Evolutionary conservation across 73 alveolate genomes (phyloP), one percentile per base, ranked within the genome.

Genomic region (Paramecium sexaurelia): DNA sequence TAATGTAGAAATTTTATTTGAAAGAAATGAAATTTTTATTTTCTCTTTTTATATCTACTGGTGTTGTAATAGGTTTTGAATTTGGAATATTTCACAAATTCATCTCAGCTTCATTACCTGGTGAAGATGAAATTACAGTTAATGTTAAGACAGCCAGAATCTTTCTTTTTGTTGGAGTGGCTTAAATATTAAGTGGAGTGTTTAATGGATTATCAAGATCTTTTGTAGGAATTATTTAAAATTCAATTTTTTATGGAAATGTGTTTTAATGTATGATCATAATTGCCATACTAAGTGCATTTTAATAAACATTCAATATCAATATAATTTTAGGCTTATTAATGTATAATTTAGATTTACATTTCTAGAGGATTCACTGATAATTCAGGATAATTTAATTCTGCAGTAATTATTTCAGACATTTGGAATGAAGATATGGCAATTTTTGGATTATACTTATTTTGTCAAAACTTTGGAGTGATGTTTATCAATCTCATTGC

Each of bases 41-140:
- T 29, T 32, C 83, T 29, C 24, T 66, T 22, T 66, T 66, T 26
- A 66, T 66, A 10, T 66, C 83, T 11, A 66, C 83, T 3, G 83
- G 83, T 29, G 19, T 26, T 11, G 83, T 66, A 10, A 24, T 66
- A 5, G 83, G 83, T 29, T 66, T 66, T 66, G 83, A 66, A 66
- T 66, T 66, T 66, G 83, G 83, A 26, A 66, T 66, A 8, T 66
- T 66, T 66, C 83, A 66, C 24, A 13, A 66, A 24, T 66, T 66
- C 24, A 66, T 66, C 24, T 66, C 83, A 66, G 83, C 37, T 0
- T 66, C 83, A 1, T 26, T 66, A 66, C 83, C 83, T 11, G 26
- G 26, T 3, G 47, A 66, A 20, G 26, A 29, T 26, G 83, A 66
- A 26, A 66, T 66, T 4, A 32, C 37, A 29, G 32, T 66, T 7